Base-by-base conservation (phyloP, 2,329 filamentous ascomycete genomes). In the Alternaria solani region DNA sequence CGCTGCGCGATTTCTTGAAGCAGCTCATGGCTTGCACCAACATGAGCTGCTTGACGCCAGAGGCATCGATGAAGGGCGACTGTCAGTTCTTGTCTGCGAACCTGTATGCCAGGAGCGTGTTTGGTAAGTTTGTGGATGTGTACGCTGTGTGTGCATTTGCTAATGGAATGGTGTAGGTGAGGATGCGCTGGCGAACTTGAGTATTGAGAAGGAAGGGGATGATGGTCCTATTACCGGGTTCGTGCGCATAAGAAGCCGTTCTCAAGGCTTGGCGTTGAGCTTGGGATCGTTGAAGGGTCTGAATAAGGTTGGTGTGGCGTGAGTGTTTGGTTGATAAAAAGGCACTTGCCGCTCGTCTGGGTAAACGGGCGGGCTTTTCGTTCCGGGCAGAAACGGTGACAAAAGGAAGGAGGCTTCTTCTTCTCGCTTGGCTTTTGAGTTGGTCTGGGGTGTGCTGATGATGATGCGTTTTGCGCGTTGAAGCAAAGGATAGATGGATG, bases 61-160 rank as follows among this genome's bases (percentile, higher is more conserved):
- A 98, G 76, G 95, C 94, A 25, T 96, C 93, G 61, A 87, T 99
- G 78, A 94, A 97, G 85, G 95, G 95, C 53, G 95, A 99, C 74
- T 99, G 95, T 78, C 94, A 97, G 76, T 99, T 99, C 85, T 81
- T 99, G 78, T 97, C 94, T 76, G 95, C 95, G 20, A 99, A 99
- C 75, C 82, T 99, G 39, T 99, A 99, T 76, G 95, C 95, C 63
- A 89, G 93, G 72, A 98, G 94, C 78, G 94, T 99, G 51, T 99
- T 99, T 79, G 95, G 95, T 99, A 90, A 84, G 94, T 87, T 74
- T 7, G 18, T 2, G 11, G 34, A 14, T 47, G n/a, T 18, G 9
- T 53, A 64, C 47, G 30, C 1, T 25, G 57, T 41, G 4, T 20
- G 11, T 12, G 44, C 36, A 6, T 38, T 38, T 39, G 41, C 62